These are phyloP conservation scores for Eremothecium cymbalariae DNA, from an alignment of 1,139 yeast genomes.

Conservation along the genomic window DNA sequence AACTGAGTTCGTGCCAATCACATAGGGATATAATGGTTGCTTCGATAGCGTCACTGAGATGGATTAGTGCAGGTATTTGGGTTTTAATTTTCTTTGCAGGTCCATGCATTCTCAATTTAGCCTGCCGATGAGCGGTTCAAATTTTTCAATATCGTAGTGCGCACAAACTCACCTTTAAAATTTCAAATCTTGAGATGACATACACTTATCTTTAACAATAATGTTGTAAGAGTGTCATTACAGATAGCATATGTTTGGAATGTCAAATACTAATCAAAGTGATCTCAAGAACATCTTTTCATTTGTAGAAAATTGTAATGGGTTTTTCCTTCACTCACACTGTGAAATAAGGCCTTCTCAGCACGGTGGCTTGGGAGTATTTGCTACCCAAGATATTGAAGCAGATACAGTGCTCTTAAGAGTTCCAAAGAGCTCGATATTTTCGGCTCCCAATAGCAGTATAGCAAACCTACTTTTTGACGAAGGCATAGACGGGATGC, in stretches of 20 bases:
- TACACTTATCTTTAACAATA: no score
- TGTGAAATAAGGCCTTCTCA: conserved; percentile 43
- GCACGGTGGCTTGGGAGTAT: conserved; percentile 70
- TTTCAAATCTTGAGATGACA: no score
- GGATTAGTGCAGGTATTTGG: no score
- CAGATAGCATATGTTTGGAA: conserved; percentile 8
- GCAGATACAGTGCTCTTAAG: conserved; percentile 34
- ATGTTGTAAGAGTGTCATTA: no score
- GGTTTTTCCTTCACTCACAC: conserved; percentile 40
- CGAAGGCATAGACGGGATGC: conserved; percentile 52
- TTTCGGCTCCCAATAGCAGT: conserved; percentile 52
- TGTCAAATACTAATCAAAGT: conserved; percentile 27
- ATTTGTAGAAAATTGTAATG: conserved; percentile 45
- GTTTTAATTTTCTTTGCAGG: no score
- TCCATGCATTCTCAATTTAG: no score
- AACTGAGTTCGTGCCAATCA: no score
- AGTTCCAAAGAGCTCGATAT: conserved; percentile 41
- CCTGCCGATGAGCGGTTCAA: no score
- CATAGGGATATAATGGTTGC: no score
- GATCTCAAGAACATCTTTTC: conserved; percentile 29
- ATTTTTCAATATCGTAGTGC: no score
- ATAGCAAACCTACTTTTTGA: conserved; percentile 64
- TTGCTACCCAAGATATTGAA: conserved; percentile 40
- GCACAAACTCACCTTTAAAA: no score
- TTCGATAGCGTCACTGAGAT: no score